phyloP scores from a whole-genome alignment of 805 yeast genomes.

The Saccharomycopsis sp. region DNA sequence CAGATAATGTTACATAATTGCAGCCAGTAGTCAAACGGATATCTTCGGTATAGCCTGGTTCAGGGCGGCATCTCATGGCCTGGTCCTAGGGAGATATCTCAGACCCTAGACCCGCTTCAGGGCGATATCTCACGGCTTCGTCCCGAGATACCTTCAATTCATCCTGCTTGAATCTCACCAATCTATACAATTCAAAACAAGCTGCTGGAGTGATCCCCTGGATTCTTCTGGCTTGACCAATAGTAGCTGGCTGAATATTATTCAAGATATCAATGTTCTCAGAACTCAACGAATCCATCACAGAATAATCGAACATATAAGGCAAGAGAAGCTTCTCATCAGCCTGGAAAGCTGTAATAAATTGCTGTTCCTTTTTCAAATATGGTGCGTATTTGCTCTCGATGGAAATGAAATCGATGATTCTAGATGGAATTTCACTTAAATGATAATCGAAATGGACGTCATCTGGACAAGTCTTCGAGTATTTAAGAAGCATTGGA shows the following conservation, averaged over 20 bases:
- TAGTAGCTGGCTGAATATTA: conserved; percentile 73
- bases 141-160: not conserved
- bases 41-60: too few species aligned
- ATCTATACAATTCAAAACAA: conserved; percentile 64
- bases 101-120: not conserved
- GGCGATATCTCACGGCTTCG: not conserved
- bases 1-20: not conserved
- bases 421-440: conserved; percentile 36
- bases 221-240: conserved; percentile 92
- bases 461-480: conserved; percentile 16
- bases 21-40: not conserved
- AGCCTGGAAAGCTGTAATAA: conserved; percentile 69
- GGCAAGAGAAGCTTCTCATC: conserved; percentile 82
- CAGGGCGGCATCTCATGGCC: too few species aligned
- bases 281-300: conserved; percentile 57
- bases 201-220: conserved; percentile 97
- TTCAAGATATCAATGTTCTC: conserved; percentile 70
- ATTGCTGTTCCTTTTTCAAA: conserved; percentile 62
- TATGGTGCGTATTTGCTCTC: conserved; percentile 83
- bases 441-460: not conserved
- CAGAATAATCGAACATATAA: conserved; percentile 50
- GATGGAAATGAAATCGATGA: conserved; percentile 57
- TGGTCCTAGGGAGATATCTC: too few species aligned
- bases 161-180: conserved; percentile 30
- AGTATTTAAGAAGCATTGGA: conserved; percentile 25